Percentiles rank a stretch among this genome's conserved stretches.
Evolutionary conservation across 352 stramenopile species (phyloP).

Genomic region (Phytopythium aichiense): DNA sequence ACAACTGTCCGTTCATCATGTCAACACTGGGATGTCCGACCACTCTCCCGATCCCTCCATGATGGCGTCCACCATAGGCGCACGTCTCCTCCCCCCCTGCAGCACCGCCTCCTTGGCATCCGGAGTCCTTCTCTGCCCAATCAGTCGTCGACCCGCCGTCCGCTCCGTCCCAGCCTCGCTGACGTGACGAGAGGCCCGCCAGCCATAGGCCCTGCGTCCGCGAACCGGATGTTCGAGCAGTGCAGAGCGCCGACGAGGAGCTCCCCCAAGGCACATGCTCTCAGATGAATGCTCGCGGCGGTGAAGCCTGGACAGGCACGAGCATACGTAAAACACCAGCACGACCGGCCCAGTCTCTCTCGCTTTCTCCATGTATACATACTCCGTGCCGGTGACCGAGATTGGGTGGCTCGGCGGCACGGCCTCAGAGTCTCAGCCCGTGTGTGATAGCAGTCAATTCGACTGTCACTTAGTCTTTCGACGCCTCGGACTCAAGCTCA

Average conservation of each 20-base stretch:
- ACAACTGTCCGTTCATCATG: too few species aligned
- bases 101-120: neutral
- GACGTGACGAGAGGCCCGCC: constrained; percentile 1
- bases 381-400: neutral
- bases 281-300: neutral
- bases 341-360: neutral
- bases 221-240: neutral
- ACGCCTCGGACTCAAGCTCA: neutral
- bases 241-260: neutral
- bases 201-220: neutral
- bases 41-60: too few species aligned
- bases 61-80: too few species aligned
- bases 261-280: too few species aligned
- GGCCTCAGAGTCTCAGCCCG: neutral
- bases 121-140: neutral
- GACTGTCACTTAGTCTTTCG: too few species aligned
- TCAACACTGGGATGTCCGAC: too few species aligned
- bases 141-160: neutral
- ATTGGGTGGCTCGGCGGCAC: constrained; percentile 1
- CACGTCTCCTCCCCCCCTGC: neutral
- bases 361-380: neutral
- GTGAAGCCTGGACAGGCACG: neutral
- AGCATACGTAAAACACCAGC: neutral
- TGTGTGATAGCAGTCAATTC: neutral
- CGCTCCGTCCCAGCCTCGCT: neutral